Evolutionary conservation across 306 rosid genomes (phyloP).

Genomic region (Pyrus pyrifolia): DNA sequence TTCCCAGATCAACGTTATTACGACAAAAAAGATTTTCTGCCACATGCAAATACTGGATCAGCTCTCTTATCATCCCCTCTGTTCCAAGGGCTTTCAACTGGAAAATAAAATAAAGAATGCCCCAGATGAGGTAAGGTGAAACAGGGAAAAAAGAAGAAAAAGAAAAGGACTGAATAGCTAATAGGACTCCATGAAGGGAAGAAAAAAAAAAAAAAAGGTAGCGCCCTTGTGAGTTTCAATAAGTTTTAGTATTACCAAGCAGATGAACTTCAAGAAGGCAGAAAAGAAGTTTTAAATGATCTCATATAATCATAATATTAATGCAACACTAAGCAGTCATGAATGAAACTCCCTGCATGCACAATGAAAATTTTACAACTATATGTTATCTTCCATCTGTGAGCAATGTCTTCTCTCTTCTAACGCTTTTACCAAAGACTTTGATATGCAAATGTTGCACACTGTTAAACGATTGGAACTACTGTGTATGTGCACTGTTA

Average conservation of each 20-base stretch:
- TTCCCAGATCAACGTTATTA: conserved; percentile 37
- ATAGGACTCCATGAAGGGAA: neutral
- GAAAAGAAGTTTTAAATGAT: neutral
- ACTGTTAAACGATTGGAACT: neutral
- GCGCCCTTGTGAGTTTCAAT: neutral
- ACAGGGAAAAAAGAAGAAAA: neutral
- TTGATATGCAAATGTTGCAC: neutral
- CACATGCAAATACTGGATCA: conserved; percentile 54
- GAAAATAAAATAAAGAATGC: conserved; percentile 3
- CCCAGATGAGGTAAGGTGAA: conserved; percentile 8
- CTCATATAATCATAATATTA: neutral
- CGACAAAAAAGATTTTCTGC: conserved; percentile 64
- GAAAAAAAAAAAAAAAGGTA: neutral
- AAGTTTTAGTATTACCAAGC: neutral
- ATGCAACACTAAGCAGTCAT: neutral
- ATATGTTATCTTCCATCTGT: neutral
- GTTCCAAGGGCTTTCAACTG: conserved; percentile 80
- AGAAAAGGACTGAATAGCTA: neutral
- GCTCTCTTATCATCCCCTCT: conserved; percentile 64
- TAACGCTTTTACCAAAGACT: neutral
- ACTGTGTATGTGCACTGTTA: neutral
- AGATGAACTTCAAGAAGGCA: neutral
- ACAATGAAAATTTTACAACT: neutral
- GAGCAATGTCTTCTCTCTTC: neutral
- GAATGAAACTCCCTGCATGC: neutral